These are phyloP conservation scores for Novymonas esmeraldas DNA, from an alignment of 208 protist genomes.

Conservation along the genomic window DNA sequence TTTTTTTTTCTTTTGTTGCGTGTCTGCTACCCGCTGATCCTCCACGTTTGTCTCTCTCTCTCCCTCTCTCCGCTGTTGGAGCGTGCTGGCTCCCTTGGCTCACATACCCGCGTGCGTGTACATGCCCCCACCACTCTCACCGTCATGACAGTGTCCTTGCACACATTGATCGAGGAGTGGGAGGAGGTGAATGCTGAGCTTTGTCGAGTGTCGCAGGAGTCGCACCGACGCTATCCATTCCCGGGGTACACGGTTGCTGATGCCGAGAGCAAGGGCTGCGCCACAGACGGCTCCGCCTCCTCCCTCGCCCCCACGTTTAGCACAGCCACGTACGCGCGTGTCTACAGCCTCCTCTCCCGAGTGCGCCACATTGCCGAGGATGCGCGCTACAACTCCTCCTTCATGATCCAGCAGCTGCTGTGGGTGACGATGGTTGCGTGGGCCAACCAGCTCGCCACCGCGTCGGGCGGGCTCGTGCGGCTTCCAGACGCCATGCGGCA, in stretches of 20 bases:
- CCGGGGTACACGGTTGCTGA: background rate
- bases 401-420: constrained; percentile 36
- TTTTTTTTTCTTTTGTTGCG: constrained; percentile 2
- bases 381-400: constrained; percentile 35
- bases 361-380: constrained; percentile 34
- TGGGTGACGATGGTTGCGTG: constrained; percentile 53
- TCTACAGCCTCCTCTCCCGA: constrained; percentile 27
- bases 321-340: constrained; percentile 21
- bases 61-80: background rate
- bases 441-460: constrained; percentile 50
- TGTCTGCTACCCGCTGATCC: background rate
- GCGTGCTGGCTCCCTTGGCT: background rate
- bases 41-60: background rate
- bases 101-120: background rate
- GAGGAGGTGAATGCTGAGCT: constrained; percentile 29
- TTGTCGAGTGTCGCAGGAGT: constrained; percentile 19
- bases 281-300: background rate
- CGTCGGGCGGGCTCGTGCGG: constrained; percentile 33
- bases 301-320: constrained; percentile 16
- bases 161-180: constrained; percentile 27
- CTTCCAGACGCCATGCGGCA: constrained; percentile 19
- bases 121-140: background rate
- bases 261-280: background rate
- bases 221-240: constrained; percentile 32
- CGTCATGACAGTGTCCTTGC: constrained; percentile 25